phyloP scores from a whole-genome alignment of 2,329 filamentous ascomycete genomes.

The Ceratocystis cubensis region DNA sequence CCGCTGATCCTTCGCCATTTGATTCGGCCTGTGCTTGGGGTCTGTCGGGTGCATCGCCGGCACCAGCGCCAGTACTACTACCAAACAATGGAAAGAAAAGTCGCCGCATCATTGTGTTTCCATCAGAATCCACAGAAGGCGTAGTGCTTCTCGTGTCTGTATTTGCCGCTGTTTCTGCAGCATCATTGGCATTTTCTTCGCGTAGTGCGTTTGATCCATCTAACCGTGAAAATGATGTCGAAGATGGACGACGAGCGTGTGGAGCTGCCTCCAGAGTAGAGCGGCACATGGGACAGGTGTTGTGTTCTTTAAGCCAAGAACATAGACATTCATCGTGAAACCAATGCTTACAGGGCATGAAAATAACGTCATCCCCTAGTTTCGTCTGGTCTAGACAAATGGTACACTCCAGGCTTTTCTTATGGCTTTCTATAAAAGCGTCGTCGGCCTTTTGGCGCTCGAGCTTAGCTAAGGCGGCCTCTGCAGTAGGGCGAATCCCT shows the following conservation, averaged over 20 bases:
- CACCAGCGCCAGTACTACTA: neutral
- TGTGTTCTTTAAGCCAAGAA: constrained; percentile 77
- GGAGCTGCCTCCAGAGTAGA: constrained; percentile 37
- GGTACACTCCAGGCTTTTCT: constrained; percentile 61
- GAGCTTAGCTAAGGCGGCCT: constrained; percentile 59
- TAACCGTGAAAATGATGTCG: neutral
- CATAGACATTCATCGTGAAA: constrained; percentile 76
- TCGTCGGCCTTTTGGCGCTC: constrained; percentile 57
- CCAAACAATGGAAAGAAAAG: neutral
- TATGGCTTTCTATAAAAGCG: constrained; percentile 32
- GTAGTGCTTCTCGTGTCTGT: neutral
- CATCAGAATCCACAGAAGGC: neutral
- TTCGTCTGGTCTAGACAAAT: constrained; percentile 86
- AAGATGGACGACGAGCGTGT: neutral
- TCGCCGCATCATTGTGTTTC: neutral
- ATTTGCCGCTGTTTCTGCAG: neutral
- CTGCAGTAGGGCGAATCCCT: constrained; percentile 69
- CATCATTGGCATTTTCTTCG: neutral
- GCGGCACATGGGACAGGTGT: constrained; percentile 79
- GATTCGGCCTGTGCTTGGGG: neutral
- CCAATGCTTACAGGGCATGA: constrained; percentile 83
- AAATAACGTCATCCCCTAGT: constrained; percentile 58
- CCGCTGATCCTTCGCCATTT: neutral
- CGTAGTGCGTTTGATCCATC: neutral
- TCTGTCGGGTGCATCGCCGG: neutral